Conservation (phyloP, 1,139 yeast genomes). For the Kurtzmaniella quercitrusa region DNA sequence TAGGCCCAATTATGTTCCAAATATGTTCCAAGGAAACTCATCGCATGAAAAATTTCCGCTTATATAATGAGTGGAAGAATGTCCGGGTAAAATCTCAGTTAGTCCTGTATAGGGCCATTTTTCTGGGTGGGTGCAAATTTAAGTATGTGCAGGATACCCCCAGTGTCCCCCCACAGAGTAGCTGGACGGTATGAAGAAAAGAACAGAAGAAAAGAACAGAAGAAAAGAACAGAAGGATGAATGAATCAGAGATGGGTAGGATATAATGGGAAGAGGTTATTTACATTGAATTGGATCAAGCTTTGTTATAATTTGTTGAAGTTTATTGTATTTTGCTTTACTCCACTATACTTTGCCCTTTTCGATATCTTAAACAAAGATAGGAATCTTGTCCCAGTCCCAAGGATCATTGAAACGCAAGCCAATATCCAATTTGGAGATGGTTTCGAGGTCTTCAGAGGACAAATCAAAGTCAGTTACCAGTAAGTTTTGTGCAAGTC, state of each 20-base stretch:
- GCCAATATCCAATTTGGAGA: constrained; percentile 56
- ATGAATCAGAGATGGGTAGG: no score
- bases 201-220: no score
- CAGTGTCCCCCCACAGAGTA: neutral
- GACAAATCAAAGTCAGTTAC: constrained; percentile 53
- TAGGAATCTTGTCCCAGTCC: constrained; percentile 63
- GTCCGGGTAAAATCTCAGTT: neutral
- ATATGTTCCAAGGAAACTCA: neutral
- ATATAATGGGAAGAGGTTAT: no score
- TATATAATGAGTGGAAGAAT: neutral
- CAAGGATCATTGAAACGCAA: constrained; percentile 86
- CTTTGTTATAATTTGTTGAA: no score
- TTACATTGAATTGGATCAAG: no score
- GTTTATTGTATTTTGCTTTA: no score
- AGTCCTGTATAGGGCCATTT: neutral
- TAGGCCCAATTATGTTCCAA: no score
- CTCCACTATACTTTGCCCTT: no score
- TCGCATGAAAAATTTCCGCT: neutral
- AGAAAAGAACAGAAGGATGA: no score
- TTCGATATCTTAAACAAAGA: constrained; percentile 27
- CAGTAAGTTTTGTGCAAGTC: constrained; percentile 54
- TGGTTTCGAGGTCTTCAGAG: constrained; percentile 49
- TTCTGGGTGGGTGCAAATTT: neutral
- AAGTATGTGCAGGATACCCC: no score
- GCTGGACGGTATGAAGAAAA: neutral